Conservation (phyloP, 129 eudicot species). For the Ambrosia artemisiifolia region DNA sequence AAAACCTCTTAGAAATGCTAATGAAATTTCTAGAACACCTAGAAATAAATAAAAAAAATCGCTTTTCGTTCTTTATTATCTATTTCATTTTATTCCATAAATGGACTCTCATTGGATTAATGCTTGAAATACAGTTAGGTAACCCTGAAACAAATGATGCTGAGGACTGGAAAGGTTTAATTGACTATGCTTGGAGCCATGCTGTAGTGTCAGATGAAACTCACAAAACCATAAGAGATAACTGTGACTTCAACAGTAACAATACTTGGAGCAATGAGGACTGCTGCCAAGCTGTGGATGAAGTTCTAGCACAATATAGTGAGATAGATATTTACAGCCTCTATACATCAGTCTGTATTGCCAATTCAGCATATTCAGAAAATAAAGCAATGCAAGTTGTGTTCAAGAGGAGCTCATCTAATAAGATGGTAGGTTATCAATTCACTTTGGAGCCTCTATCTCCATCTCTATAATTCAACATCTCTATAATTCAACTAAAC, state of each 20-base stretch:
- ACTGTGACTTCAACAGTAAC: slow-evolving; percentile 64
- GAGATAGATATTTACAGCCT: slow-evolving; percentile 86
- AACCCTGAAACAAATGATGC: slow-evolving; percentile 89
- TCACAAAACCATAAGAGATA: slow-evolving; percentile 46
- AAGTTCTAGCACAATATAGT: slow-evolving; percentile 54
- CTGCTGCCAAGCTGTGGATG: slow-evolving; percentile 51
- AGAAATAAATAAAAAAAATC: too few relatives aligned
- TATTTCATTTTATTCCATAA: background rate
- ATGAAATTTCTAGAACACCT: too few relatives aligned
- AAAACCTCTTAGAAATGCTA: too few relatives aligned
- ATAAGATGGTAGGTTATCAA: slow-evolving; percentile 11
- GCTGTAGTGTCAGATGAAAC: slow-evolving; percentile 95
- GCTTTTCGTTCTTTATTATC: background rate
- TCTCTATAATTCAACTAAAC: too few relatives aligned
- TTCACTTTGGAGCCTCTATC: too few relatives aligned
- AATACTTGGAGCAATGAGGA: slow-evolving; percentile 53
- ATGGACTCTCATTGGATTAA: background rate
- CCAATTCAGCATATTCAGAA: slow-evolving; percentile 36
- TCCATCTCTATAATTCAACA: too few relatives aligned
- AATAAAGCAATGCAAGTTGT: slow-evolving; percentile 32
- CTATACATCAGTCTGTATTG: slow-evolving; percentile 64
- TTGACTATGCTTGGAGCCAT: slow-evolving; percentile 97
- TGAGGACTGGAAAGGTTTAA: slow-evolving; percentile 81
- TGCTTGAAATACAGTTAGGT: slow-evolving; percentile 49
- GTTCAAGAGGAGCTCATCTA: slow-evolving; percentile 44